Base-by-base conservation (phyloP, 352 stramenopile species). In the Discostella stelligera region DNA sequence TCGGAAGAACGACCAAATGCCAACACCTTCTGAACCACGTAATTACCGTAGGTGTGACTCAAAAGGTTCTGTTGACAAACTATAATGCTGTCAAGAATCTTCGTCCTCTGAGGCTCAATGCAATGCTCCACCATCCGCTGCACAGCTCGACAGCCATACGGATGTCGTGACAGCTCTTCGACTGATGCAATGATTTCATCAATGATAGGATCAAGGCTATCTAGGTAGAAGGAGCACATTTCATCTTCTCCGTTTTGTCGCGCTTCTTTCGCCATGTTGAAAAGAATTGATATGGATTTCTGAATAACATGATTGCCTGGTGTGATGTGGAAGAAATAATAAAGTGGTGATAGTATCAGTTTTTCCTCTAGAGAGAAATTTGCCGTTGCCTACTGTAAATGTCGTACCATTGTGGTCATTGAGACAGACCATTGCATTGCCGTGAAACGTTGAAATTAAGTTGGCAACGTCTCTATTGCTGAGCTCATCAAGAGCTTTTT, bases 11-110 rank as follows among this genome's bases (percentile, higher is more conserved):
- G 87, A 37, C 96, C 96, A 74, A 97, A 95, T 58, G 95, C 89
- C 48, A 98, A 94, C 11, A 98, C 94, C 75, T 98, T 96, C 76
- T 99, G 97, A 70, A 98, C 97, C 10, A 99, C 96, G 74, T 99
- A 99, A 87, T 99, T 99, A 13, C 96, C 97, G 82, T 98, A 99
- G 77, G 98, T 96, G 77, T 99, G 96, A 82, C 94, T 80, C 10
- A 93, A 76, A 14, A 96, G 71, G 14, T 80, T 71, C 58, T 62
- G 70, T 20, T 85, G 76, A 52, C 60, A 76, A 18, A 71, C 59
- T 0, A 60, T 77, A 56, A 99, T 97, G 71, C 98, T 95, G 75
- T 95, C 92, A 46, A 98, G 77, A 37, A 98, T 91, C 16, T 89
- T 85, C 5, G 87, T 90, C 55, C 97, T 98, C 75, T 98, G 93